phyloP scores from a whole-genome alignment of 202 grass and related monocot genomes.

The Schoenoplectus tabernaemontani region DNA sequence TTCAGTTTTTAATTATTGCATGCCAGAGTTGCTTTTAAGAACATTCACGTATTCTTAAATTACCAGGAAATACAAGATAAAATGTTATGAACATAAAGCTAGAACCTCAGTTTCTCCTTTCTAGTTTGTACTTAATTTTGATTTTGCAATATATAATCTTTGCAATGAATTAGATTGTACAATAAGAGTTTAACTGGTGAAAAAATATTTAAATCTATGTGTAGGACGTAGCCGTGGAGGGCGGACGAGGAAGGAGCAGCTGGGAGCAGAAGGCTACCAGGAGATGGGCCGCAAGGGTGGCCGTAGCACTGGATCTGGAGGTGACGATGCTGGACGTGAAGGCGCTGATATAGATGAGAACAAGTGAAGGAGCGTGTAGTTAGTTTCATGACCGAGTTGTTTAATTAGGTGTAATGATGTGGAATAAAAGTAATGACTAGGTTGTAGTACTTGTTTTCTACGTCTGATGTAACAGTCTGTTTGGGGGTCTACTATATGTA shows the following conservation, averaged over 20 bases:
- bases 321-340: slow-evolving; percentile 33
- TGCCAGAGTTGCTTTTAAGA: background rate
- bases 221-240: slow-evolving; percentile 53
- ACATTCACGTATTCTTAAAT: background rate
- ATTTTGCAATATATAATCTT: background rate
- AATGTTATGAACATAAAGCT: background rate
- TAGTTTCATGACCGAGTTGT: background rate
- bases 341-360: slow-evolving; percentile 44
- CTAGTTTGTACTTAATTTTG: background rate
- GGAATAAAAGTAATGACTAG: background rate
- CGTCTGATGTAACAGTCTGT: background rate
- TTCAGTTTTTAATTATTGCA: background rate
- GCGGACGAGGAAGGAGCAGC: slow-evolving; percentile 54
- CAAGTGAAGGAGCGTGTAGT: slow-evolving; percentile 38
- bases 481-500: background rate
- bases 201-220: background rate
- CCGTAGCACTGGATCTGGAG: slow-evolving; percentile 27
- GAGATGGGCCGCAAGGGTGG: slow-evolving; percentile 67
- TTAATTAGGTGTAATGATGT: background rate
- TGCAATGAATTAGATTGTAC: background rate
- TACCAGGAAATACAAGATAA: background rate
- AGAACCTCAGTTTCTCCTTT: background rate
- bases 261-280: slow-evolving; percentile 51
- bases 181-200: background rate
- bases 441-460: background rate